A percentile compares a stretch with the other conserved stretches of the same genome.
Evolutionary conservation across 2,329 filamentous ascomycete genomes (phyloP).

Genomic region (Clathrospora elynae): DNA sequence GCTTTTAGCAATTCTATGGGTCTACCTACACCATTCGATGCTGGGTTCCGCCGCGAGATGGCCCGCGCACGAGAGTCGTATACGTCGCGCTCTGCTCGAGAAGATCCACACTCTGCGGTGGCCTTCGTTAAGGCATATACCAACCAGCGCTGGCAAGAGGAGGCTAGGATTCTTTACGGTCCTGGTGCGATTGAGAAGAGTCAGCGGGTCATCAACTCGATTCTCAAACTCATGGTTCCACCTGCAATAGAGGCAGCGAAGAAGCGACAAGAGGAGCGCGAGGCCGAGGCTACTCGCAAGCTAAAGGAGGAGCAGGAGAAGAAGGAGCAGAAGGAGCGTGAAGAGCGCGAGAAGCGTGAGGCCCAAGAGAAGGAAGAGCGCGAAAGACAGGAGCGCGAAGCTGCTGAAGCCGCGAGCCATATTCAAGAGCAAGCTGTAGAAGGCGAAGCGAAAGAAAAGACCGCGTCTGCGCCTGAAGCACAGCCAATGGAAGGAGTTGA

Average conservation of each 20-base stretch:
- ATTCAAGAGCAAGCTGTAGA: constrained; percentile 34
- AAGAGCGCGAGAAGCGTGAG: constrained; percentile 62
- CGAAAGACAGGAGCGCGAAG: constrained; percentile 48
- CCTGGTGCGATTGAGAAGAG: constrained; percentile 70
- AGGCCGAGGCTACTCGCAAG: constrained; percentile 72
- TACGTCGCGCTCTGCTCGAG: constrained; percentile 48
- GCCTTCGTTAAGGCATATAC: constrained; percentile 76
- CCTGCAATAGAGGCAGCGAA: constrained; percentile 82
- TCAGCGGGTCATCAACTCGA: constrained; percentile 67
- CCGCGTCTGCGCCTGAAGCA: constrained; percentile 46
- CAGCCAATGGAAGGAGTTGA: constrained; percentile 81
- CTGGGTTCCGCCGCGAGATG: constrained; percentile 39
- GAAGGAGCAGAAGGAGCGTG: constrained; percentile 64
- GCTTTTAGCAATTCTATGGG: constrained; percentile 53
- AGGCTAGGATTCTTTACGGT: constrained; percentile 85
- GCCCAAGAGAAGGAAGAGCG: constrained; percentile 57
- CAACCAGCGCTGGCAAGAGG: constrained; percentile 81
- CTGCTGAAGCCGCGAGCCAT: constrained; percentile 46
- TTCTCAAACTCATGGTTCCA: constrained; percentile 77
- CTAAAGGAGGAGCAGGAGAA: constrained; percentile 66
- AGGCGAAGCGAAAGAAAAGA: constrained; percentile 39
- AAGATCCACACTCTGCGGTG: constrained; percentile 74
- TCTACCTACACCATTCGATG: constrained; percentile 42
- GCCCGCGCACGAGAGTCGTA: constrained; percentile 39
- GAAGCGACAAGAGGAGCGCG: constrained; percentile 71